A percentile compares a stretch with the other conserved stretches of the same genome.
Evolutionary conservation across 1,284 basidiomycete species (phyloP).

Genomic region (Rhodotorula sp.): DNA sequence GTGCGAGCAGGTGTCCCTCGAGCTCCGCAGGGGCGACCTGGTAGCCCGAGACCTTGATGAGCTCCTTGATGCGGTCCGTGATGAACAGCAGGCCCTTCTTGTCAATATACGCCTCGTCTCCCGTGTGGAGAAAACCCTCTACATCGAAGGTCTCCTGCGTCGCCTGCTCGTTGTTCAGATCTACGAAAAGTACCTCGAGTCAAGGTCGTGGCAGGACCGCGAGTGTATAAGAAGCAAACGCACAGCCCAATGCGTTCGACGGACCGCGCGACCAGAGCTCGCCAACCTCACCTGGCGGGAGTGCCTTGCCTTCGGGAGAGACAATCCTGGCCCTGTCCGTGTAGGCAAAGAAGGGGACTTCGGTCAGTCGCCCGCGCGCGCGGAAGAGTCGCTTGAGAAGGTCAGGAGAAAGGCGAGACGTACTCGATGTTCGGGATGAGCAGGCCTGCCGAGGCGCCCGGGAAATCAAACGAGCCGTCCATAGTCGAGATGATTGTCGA

Average conservation of each 20-base stretch:
- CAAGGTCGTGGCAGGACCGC: no score
- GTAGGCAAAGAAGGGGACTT: neutral
- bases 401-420: neutral
- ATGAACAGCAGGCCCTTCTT: conserved; percentile 33
- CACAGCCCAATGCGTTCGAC: conserved; percentile 39
- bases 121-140: conserved; percentile 46
- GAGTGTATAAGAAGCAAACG: neutral
- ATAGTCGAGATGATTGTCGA: conserved; percentile 36
- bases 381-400: neutral
- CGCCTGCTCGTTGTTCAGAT: conserved; percentile 47
- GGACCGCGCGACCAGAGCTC: conserved; percentile 38
- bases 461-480: conserved; percentile 15
- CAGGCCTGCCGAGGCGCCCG: conserved; percentile 22
- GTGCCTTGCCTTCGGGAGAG: conserved; percentile 43
- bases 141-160: conserved; percentile 45
- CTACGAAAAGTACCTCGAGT: conserved; percentile 7
- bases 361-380: neutral
- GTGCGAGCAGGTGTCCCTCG: conserved; percentile 71
- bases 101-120: conserved; percentile 43
- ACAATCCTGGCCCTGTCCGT: conserved; percentile 46
- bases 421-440: conserved; percentile 31
- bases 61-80: conserved; percentile 42
- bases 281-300: conserved; percentile 32
- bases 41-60: conserved; percentile 34
- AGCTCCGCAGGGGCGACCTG: conserved; percentile 63